Evolutionary conservation across 257 asterid genomes (phyloP).

Genomic region (Solanum megistacrolobum): DNA sequence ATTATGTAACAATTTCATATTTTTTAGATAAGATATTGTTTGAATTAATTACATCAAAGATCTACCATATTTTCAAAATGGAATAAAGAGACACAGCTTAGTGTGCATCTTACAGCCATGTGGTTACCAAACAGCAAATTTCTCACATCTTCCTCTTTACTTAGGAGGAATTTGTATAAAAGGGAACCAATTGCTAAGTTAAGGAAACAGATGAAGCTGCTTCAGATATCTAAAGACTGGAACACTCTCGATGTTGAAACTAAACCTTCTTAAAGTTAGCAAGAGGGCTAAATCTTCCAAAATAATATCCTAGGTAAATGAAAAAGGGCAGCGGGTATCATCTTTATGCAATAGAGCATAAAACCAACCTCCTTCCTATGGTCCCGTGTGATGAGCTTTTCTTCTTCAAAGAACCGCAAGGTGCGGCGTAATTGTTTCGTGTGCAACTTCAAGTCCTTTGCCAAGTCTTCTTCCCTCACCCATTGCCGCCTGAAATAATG

Average conservation of each 20-base stretch:
- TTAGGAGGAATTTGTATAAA: not conserved
- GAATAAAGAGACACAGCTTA: not conserved
- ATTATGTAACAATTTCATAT: not conserved
- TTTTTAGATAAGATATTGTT: not conserved
- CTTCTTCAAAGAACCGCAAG: slow-evolving; percentile 89
- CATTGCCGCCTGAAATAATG: slow-evolving; percentile 61
- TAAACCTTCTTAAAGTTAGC: not conserved
- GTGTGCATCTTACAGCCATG: not conserved
- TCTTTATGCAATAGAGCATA: slow-evolving; percentile 11
- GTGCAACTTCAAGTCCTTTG: slow-evolving; percentile 93
- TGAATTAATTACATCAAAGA: not conserved
- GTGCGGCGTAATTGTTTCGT: slow-evolving; percentile 93
- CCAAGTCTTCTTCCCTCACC: slow-evolving; percentile 98
- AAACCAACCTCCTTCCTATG: slow-evolving; percentile 85
- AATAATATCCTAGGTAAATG: not conserved
- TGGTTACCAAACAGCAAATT: not conserved
- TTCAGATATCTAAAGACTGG: not conserved
- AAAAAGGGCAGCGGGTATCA: not conserved
- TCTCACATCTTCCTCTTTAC: not conserved
- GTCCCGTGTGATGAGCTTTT: slow-evolving; percentile 83
- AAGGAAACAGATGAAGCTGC: not conserved
- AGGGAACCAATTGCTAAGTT: not conserved
- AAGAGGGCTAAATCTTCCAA: not conserved
- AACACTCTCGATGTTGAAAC: not conserved
- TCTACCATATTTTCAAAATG: not conserved